Base-by-base conservation (phyloP, 2,329 filamentous ascomycete genomes). In the Teratosphaeria zuluensis region DNA sequence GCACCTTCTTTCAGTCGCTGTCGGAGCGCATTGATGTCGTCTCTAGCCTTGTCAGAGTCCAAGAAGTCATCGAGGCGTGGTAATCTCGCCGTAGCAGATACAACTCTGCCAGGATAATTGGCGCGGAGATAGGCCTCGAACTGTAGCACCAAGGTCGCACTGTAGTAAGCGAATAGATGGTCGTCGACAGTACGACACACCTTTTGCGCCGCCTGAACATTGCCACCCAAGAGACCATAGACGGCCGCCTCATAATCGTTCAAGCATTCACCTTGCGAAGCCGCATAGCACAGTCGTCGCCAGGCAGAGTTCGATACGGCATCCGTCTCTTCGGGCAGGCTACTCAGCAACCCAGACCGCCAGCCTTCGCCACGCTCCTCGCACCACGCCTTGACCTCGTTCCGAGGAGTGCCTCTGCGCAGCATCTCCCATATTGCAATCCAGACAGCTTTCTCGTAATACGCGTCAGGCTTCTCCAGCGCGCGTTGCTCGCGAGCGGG, bases 361-460 rank as follows among this genome's bases (percentile, higher is more conserved):
- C 92, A 99, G 61, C 86, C 83, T 75, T 97, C 92, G 9, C 90
- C 89, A 60, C 89, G 83, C 66, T 92, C 88, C 53, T 87, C 78
- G 68, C 91, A 95, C 90, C 91, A 96, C 54, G 92, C 88, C 57
- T 85, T 83, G 62, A 97, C 88, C 42, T 88, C 83, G 8, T 81
- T 75, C 75, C 88, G 84, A 61, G 80, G 84, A 64, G 84, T 86
- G n/a, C 94, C 94, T 53, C 91, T 85, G 54, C 92, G 85, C 56
- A 99, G 79, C 78, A 96, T 89, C 72, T 96, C 90, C 77, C 91
- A 97, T 74, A 90, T 94, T n/a, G 89, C 88, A 61, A 92, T 81
- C 92, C 94, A 97, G 53, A 95, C 89, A 2, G 91, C 88, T 56
- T 87, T 84, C 75, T 99, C 94, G 62, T 92, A 94, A 68, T 86